A percentile compares a stretch with the other conserved stretches of the same genome.
Conservation (phyloP, 208 protist genomes). For the Crithidia expoeki region DNA sequence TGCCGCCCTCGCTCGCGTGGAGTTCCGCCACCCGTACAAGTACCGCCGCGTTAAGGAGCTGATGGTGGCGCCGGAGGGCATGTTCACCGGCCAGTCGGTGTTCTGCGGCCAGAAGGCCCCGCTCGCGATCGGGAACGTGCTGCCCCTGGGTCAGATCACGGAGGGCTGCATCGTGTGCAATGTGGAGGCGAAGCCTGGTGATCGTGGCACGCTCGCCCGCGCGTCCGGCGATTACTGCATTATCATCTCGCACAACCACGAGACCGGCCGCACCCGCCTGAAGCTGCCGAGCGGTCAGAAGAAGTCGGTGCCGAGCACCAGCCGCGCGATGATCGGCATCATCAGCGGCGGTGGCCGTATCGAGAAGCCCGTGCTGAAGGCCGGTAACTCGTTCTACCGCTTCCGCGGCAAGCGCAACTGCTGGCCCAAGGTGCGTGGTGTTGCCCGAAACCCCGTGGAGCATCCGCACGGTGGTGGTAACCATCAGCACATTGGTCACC, state of each 20-base stretch:
- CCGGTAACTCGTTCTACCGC: constrained; percentile 98
- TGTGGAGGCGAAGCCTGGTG: constrained; percentile 97
- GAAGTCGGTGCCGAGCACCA: constrained; percentile 94
- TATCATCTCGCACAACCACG: constrained; percentile 97
- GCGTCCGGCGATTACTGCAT: constrained; percentile 97
- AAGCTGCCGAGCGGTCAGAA: constrained; percentile 98
- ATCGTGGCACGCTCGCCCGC: constrained; percentile 95
- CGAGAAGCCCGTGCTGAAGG: constrained; percentile 99
- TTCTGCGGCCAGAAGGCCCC: constrained; percentile 97
- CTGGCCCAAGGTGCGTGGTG: constrained; percentile 99
- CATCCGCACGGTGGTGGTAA: constrained; percentile 99
- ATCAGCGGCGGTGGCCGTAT: constrained; percentile 98
- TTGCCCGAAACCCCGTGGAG: constrained; percentile 99
- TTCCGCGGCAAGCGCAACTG: constrained; percentile 98
- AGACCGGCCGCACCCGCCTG: constrained; percentile 96
- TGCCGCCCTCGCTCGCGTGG: constrained; percentile 97
- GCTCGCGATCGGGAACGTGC: constrained; percentile 97
- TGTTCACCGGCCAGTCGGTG: constrained; percentile 99
- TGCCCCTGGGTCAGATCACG: constrained; percentile 96
- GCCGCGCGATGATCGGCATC: constrained; percentile 98
- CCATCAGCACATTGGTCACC: constrained; percentile 99
- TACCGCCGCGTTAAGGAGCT: constrained; percentile 82
- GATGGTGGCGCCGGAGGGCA: constrained; percentile 98
- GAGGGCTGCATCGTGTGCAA: constrained; percentile 99
- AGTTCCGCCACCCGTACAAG: constrained; percentile 96